A percentile compares a stretch with the other conserved stretches of the same genome.
These are phyloP conservation scores for Pythium coloratum DNA, from an alignment of 352 stramenopile genomes.

Conservation along the genomic window DNA sequence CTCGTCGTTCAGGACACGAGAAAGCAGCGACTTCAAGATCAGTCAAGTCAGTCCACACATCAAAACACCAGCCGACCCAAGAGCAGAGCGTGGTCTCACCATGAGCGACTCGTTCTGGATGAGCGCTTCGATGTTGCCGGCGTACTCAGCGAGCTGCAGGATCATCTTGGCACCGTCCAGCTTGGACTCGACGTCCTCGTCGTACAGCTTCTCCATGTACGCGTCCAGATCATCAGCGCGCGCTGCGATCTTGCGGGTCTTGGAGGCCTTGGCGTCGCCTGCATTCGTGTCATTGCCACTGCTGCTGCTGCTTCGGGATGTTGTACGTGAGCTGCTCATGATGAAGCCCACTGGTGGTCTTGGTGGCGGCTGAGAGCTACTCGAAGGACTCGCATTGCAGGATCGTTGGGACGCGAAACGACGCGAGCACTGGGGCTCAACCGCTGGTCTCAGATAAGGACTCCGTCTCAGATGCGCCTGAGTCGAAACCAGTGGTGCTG, in stretches of 20 bases:
- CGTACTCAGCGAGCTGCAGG: conserved; percentile 87
- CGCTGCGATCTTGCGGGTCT: conserved; percentile 54
- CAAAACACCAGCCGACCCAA: neutral
- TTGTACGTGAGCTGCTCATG: conserved; percentile 17
- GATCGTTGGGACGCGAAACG: conserved; percentile 21
- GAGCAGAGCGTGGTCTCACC: conserved; percentile 32
- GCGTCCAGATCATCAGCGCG: conserved; percentile 85
- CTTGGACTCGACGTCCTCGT: conserved; percentile 86
- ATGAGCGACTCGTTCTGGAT: conserved; percentile 95
- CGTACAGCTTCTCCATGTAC: conserved; percentile 95
- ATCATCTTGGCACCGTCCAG: conserved; percentile 91
- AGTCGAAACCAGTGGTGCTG: neutral
- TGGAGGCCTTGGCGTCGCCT: conserved; percentile 26
- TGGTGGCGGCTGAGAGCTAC: neutral
- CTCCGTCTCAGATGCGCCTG: conserved; percentile 17
- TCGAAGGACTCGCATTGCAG: neutral
- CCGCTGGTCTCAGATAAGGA: neutral
- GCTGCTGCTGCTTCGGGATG: conserved; percentile 27
- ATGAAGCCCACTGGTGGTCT: neutral
- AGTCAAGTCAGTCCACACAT: neutral
- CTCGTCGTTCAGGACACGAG: conserved; percentile 93
- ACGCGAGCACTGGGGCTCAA: neutral
- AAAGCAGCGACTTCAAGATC: conserved; percentile 73
- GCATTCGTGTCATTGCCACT: conserved; percentile 10
- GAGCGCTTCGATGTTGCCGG: conserved; percentile 90